These are phyloP conservation scores for Wickerhamomyces tratensis DNA, from an alignment of 805 yeast genomes.

Conservation along the genomic window DNA sequence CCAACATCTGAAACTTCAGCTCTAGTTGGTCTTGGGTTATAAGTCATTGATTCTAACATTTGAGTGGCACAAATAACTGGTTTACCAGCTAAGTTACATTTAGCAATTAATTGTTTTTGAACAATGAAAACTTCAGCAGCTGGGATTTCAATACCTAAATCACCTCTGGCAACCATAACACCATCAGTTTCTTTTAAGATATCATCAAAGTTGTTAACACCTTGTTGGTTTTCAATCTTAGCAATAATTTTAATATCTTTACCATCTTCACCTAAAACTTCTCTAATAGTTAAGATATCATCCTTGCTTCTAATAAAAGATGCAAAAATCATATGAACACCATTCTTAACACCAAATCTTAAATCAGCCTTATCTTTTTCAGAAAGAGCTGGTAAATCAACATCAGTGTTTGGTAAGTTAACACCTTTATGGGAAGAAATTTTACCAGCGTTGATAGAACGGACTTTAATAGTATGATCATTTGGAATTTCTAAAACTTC, in stretches of 20 bases:
- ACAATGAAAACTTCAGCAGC: slow-evolving; percentile 98
- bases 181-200: slow-evolving; percentile 93
- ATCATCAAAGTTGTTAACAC: slow-evolving; percentile 98
- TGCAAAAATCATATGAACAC: slow-evolving; percentile 97
- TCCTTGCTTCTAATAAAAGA: slow-evolving; percentile 94
- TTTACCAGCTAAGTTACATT: slow-evolving; percentile 98
- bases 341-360: slow-evolving; percentile 92
- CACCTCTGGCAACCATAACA: slow-evolving; percentile 99
- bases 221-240: slow-evolving; percentile 99
- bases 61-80: slow-evolving; percentile 99
- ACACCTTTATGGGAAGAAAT: slow-evolving; percentile 98
- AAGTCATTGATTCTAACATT: slow-evolving; percentile 99
- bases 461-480: slow-evolving; percentile 73
- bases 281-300: slow-evolving; percentile 84
- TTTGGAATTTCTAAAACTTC: slow-evolving; percentile 82
- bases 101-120: slow-evolving; percentile 97
- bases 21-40: slow-evolving; percentile 99
- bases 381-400: slow-evolving; percentile 94
- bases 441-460: slow-evolving; percentile 89
- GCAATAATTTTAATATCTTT: slow-evolving; percentile 91
- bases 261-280: slow-evolving; percentile 95
- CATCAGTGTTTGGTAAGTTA: slow-evolving; percentile 97
- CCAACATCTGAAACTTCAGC: slow-evolving; percentile 99
- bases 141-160: slow-evolving; percentile 98
- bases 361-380: slow-evolving; percentile 94